Base-by-base conservation (phyloP, 2,329 filamentous ascomycete genomes). In the Cryphonectria carpinicola region DNA sequence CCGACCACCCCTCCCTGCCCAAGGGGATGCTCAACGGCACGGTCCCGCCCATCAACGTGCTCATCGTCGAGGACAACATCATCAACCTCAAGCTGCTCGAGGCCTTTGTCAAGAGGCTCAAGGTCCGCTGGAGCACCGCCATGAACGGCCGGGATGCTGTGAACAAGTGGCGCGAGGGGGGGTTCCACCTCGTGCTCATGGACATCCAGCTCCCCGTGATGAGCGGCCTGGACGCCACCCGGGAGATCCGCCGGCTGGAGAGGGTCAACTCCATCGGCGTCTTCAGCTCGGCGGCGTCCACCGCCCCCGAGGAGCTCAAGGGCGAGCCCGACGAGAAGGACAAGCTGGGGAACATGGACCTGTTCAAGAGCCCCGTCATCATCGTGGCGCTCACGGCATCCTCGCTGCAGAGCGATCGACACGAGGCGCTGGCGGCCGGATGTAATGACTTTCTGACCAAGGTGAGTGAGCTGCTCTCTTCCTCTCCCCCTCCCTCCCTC, bases 401-500 rank as follows among this genome's bases (percentile, higher is more conserved):
- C 76, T 97, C 93, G 72, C 83, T 99, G 78, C 95, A 98, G 82
- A 97, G 94, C 79, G 96, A 99, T 83, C 89, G 96, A 74, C 95
- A 98, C 79, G 95, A 98, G 80, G 96, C 96, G 4, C 84, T 98
- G 76, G 95, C 95, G 39, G 96, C 95, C 54, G 96, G 96, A 5
- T 98, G 96, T 80, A 99, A 99, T 79, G 96, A 99, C 81, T 99
- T 98, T 81, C 85, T 99, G 79, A 98, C 96, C 73, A 98, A 98
- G 90, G 94, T 96, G 85, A 75, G 86, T 75, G 85, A 75, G 86
- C 75, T 32, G 19, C 11, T 10, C 54, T 37, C 5, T 37, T n/a
- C n/a, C 28, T 4, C 58, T 14, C 4, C 58, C 56, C 11, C 54
- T 54, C n/a, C 10, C 14, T 11, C 1, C 35, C 25, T 65, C 4